These are phyloP conservation scores for Dioscorea dumetorum DNA, from an alignment of 106 monocot genomes.

Conservation along the genomic window DNA sequence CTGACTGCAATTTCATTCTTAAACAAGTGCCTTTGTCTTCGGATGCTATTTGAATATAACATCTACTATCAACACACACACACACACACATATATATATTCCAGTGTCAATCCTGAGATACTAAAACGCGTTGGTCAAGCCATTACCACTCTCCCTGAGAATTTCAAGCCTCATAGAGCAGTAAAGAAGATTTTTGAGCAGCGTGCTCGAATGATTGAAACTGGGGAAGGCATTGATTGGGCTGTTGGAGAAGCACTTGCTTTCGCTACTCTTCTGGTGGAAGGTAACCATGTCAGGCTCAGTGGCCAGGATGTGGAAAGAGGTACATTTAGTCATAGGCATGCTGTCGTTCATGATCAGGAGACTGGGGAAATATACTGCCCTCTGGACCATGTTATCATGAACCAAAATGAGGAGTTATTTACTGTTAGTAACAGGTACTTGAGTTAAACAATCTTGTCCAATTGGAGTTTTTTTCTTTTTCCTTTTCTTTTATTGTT, in stretches of 20 bases:
- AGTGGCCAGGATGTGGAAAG: slow-evolving; percentile 99
- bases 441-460: neutral
- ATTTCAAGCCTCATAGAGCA: slow-evolving; percentile 76
- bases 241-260: slow-evolving; percentile 92
- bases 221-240: slow-evolving; percentile 93
- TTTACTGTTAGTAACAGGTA: slow-evolving; percentile 99
- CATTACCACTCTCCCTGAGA: slow-evolving; percentile 73
- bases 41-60: neutral
- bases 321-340: slow-evolving; percentile 95
- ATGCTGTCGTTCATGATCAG: slow-evolving; percentile 88
- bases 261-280: slow-evolving; percentile 87
- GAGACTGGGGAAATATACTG: slow-evolving; percentile 70
- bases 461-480: too few species aligned
- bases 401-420: slow-evolving; percentile 78
- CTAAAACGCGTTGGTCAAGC: slow-evolving; percentile 84
- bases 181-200: slow-evolving; percentile 77
- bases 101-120: slow-evolving; percentile 87
- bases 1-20: too few species aligned
- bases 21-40: too few species aligned
- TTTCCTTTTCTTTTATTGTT: too few species aligned
- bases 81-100: neutral
- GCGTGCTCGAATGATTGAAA: slow-evolving; percentile 79
- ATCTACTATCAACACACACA: neutral
- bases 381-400: slow-evolving; percentile 66
- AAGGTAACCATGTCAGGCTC: slow-evolving; percentile 94